Evolutionary conservation across 2,329 filamentous ascomycete genomes (phyloP).

Genomic region (Phialophora chinensis): DNA sequence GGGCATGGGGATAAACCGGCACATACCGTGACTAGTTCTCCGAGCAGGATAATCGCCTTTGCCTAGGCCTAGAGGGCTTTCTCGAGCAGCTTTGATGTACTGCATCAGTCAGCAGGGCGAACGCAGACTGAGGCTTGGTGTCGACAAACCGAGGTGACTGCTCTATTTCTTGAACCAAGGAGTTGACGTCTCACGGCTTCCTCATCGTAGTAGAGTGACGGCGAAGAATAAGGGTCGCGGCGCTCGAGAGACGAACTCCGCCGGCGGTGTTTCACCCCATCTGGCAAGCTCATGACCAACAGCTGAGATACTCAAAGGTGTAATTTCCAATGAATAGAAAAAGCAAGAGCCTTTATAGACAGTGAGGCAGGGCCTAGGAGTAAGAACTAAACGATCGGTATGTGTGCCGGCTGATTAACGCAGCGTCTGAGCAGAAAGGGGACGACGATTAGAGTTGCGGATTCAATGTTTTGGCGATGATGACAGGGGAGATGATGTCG

Average conservation of each 20-base stretch:
- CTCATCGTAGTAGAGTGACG: constrained; percentile 65
- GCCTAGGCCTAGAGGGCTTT: constrained; percentile 16
- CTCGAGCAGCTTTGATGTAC: constrained; percentile 38
- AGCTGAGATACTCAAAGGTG: background rate
- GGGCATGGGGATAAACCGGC: background rate
- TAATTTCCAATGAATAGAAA: background rate
- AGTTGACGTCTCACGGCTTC: constrained; percentile 54
- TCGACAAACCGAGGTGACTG: constrained; percentile 61
- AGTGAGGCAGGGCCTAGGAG: background rate
- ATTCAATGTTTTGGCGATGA: constrained; percentile 19
- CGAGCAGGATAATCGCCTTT: constrained; percentile 40
- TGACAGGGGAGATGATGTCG: constrained; percentile 30
- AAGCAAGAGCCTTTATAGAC: background rate
- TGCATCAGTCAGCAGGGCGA: constrained; percentile 14
- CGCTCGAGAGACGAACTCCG: constrained; percentile 50
- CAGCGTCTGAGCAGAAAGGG: constrained; percentile 1
- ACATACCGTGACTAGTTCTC: constrained; percentile 53
- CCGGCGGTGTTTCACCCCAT: constrained; percentile 44
- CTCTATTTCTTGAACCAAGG: constrained; percentile 56
- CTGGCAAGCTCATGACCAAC: constrained; percentile 49
- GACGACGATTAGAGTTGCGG: background rate
- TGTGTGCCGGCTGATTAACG: constrained; percentile 1
- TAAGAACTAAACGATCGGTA: background rate
- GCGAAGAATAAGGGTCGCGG: constrained; percentile 62
- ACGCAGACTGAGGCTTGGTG: background rate